A percentile compares a stretch with the other conserved stretches of the same genome.
These are phyloP conservation scores for Leucosporidium yakuticum DNA, from an alignment of 768 basidiomycete genomes.

Conservation along the genomic window DNA sequence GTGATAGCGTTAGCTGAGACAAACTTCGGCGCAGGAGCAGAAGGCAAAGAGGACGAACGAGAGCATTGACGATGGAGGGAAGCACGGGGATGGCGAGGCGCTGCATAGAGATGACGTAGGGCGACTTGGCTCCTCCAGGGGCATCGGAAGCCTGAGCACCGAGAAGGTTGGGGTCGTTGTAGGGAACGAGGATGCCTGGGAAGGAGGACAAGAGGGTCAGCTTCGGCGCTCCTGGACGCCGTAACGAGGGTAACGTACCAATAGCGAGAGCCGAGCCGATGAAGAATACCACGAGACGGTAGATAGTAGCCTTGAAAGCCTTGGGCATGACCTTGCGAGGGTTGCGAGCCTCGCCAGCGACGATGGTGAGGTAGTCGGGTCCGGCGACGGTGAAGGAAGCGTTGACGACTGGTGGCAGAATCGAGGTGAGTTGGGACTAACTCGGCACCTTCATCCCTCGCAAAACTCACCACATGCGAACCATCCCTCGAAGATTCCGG, in stretches of 20 bases:
- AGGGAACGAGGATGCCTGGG: slow-evolving; percentile 1
- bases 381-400: slow-evolving; percentile 3
- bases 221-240: too few relatives aligned
- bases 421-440: too few relatives aligned
- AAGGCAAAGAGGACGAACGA: background rate
- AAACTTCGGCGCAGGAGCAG: background rate
- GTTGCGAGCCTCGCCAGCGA: slow-evolving; percentile 6
- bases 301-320: slow-evolving; percentile 9
- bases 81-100: background rate
- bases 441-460: too few relatives aligned
- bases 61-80: slow-evolving; percentile 2
- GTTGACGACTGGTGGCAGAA: background rate
- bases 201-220: too few relatives aligned
- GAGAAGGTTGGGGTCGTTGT: slow-evolving; percentile 4
- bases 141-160: background rate
- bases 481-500: background rate
- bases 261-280: background rate
- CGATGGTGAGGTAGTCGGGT: background rate
- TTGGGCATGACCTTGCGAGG: slow-evolving; percentile 3
- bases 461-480: background rate
- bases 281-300: slow-evolving; percentile 11
- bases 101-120: background rate
- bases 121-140: slow-evolving; percentile 1
- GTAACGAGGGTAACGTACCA: background rate
- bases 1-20: too few relatives aligned